Conservation (phyloP, 805 yeast species). For the Hanseniaspora nectarophila region DNA sequence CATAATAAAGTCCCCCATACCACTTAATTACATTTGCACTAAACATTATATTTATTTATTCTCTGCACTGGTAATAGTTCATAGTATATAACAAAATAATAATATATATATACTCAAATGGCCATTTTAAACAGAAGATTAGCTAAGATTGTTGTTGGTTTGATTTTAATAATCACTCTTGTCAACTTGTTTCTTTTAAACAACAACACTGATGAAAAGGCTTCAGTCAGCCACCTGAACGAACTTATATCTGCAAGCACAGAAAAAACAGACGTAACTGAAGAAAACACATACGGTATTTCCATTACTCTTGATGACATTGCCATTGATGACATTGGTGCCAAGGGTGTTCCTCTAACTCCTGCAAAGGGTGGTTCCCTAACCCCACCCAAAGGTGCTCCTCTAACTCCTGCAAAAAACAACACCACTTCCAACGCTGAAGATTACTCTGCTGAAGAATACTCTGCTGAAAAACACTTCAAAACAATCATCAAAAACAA, state of each 20-base stretch:
- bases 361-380: constrained; percentile 1
- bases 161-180: constrained; percentile 5
- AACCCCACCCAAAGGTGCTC: background rate
- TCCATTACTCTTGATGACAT: constrained; percentile 11
- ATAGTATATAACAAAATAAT: too few relatives aligned
- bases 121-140: background rate
- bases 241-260: background rate
- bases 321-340: background rate
- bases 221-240: background rate
- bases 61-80: background rate
- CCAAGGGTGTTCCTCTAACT: constrained; percentile 3
- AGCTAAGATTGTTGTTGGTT: constrained; percentile 15
- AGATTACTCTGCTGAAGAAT: constrained; percentile 37
- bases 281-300: background rate
- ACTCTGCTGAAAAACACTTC: constrained; percentile 45
- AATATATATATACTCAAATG: background rate
- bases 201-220: background rate
- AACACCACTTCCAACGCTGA: background rate
- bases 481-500: constrained; percentile 42
- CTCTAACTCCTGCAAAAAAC: background rate
- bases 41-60: background rate
- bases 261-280: background rate
- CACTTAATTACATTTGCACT: too few relatives aligned
- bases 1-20: too few relatives aligned
- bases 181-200: background rate